Base-by-base conservation (phyloP, 148 eudicot species). In the Vaccinium myrtillus region DNA sequence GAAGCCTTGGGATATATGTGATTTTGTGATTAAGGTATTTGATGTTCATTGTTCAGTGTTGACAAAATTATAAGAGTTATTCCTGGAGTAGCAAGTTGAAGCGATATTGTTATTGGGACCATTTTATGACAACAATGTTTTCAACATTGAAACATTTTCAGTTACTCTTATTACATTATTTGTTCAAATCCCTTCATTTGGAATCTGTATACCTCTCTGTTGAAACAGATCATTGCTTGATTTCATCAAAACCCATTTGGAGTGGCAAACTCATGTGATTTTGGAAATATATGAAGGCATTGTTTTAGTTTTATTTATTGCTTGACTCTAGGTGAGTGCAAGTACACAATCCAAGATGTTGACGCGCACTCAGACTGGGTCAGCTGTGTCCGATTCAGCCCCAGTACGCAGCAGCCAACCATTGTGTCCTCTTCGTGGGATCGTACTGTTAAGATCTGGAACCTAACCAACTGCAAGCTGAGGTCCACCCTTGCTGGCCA, bases 391-490 rank as follows among this genome's bases (percentile, higher is more conserved):
- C 84, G 98, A 6, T 95, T 95, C 87, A 94, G 96, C 87, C 98
- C 98, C 0, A 95, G 90, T 83, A 91, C 77, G 0, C 69, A 70
- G 10, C 91, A 89, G 82, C 98, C 98, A 0, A 94, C 94, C 0
- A 95, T 95, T 77, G 96, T 95, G 2, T 95, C 98, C 3, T 83
- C 93, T 7, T 95, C 98, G 1, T 95, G 98, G 98, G 98, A 95
- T 69, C 87, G 88, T 58, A 93, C 98, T 0, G 98, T 95, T 6
- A 95, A 95, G 83, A 90, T 95, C 19, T 95, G 98, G 98, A 95
- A 94, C 73, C 84, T 95, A 87, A 86, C 88, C 13, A 94, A 95
- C 86, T 95, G 98, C 70, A 95, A 94, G 89, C 85, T 93, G 79
- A 84, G 93, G 87, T 77, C 94, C 5, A 95, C 94, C 18, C 83